Evolutionary conservation across 257 asterid species (phyloP).

Genomic region (Paulownia fortunei): DNA sequence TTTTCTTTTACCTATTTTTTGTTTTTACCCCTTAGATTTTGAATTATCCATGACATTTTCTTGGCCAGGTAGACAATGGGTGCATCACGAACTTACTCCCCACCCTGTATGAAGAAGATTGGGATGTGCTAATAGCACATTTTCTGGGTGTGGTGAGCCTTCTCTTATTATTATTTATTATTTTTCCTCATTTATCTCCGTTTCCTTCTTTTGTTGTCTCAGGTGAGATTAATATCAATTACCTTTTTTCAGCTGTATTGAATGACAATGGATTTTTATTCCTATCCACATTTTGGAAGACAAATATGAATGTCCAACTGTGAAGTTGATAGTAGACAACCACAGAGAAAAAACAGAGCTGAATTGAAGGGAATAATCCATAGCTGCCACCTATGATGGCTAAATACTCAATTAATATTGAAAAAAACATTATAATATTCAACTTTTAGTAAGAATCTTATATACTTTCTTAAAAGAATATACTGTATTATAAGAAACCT

Average conservation of each 20-base stretch:
- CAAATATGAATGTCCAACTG: slow-evolving; percentile 4
- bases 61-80: slow-evolving; percentile 86
- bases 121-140: slow-evolving; percentile 98
- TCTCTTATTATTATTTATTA: background rate
- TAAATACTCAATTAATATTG: background rate
- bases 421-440: background rate
- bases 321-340: background rate
- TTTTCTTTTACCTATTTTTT: background rate
- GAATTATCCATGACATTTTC: slow-evolving; percentile 31
- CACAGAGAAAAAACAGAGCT: slow-evolving; percentile 14
- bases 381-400: slow-evolving; percentile 8
- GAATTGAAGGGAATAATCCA: slow-evolving; percentile 1
- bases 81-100: slow-evolving; percentile 84
- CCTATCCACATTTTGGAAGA: slow-evolving; percentile 8
- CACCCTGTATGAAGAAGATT: slow-evolving; percentile 68
- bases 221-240: background rate
- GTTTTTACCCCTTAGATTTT: background rate
- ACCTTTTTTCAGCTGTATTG: slow-evolving; percentile 11
- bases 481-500: background rate
- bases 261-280: background rate
- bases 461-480: slow-evolving; percentile 2
- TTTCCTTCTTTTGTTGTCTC: slow-evolving; percentile 18
- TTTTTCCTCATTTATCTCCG: background rate
- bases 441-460: background rate
- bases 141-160: slow-evolving; percentile 93